phyloP scores from a whole-genome alignment of 768 basidiomycete genomes.

The Agaricus blazei region DNA sequence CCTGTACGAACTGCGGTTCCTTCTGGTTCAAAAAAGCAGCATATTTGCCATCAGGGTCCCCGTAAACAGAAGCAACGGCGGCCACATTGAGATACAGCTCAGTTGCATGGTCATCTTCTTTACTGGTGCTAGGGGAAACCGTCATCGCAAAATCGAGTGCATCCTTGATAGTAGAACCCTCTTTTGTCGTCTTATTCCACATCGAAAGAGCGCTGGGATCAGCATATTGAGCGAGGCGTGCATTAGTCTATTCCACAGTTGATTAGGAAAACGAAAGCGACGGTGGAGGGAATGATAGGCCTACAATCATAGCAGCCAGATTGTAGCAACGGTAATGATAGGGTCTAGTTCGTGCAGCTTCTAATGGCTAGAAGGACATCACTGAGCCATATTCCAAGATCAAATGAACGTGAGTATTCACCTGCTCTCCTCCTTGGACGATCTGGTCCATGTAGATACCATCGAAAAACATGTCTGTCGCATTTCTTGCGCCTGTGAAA shows the following conservation, averaged over 20 bases:
- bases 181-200: slow-evolving; percentile 46
- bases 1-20: slow-evolving; percentile 32
- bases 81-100: slow-evolving; percentile 58
- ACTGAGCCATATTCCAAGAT: neutral
- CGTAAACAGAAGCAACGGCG: slow-evolving; percentile 51
- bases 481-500: slow-evolving; percentile 38
- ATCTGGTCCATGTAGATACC: slow-evolving; percentile 50
- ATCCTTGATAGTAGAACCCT: slow-evolving; percentile 51
- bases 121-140: slow-evolving; percentile 25
- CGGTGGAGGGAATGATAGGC: slow-evolving; percentile 13
- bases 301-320: slow-evolving; percentile 61
- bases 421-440: slow-evolving; percentile 52
- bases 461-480: slow-evolving; percentile 46
- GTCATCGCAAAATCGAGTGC: slow-evolving; percentile 58
- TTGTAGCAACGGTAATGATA: slow-evolving; percentile 70
- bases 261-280: neutral
- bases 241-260: slow-evolving; percentile 42
- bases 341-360: slow-evolving; percentile 54
- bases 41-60: slow-evolving; percentile 59
- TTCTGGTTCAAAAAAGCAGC: slow-evolving; percentile 36
- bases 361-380: slow-evolving; percentile 39
- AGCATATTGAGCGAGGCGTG: slow-evolving; percentile 43
- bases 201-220: slow-evolving; percentile 30
- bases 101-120: slow-evolving; percentile 31
- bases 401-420: slow-evolving; percentile 14